A percentile compares a stretch with the other conserved stretches of the same genome.
Evolutionary conservation across 1,284 basidiomycete genomes (phyloP).

Genomic region (Tranzscheliella williamsii): DNA sequence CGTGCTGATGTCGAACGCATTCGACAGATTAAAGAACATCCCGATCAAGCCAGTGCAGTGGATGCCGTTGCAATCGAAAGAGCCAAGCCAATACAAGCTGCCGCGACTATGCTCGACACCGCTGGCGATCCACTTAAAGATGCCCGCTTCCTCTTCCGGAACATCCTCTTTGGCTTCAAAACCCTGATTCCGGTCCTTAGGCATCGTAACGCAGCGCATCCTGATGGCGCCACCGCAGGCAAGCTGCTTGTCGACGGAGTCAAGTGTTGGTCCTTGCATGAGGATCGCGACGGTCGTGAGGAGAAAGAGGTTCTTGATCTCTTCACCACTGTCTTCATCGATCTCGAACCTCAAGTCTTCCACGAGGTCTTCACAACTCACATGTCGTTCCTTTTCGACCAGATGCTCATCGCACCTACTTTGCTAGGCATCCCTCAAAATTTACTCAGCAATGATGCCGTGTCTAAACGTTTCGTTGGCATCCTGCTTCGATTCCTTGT

Average conservation of each 20-base stretch:
- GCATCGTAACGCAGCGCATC: constrained; percentile 75
- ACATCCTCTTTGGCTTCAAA: constrained; percentile 86
- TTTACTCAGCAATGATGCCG: constrained; percentile 79
- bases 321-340: constrained; percentile 67
- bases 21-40: constrained; percentile 23
- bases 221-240: constrained; percentile 84
- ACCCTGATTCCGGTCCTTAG: constrained; percentile 78
- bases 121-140: constrained; percentile 62
- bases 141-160: constrained; percentile 81
- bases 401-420: constrained; percentile 68
- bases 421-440: constrained; percentile 85
- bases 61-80: constrained; percentile 61
- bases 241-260: constrained; percentile 85
- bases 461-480: constrained; percentile 87
- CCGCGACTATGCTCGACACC: constrained; percentile 61
- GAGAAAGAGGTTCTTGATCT: constrained; percentile 85
- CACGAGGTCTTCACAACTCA: constrained; percentile 56
- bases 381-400: constrained; percentile 54
- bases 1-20: constrained; percentile 42
- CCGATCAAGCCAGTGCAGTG: constrained; percentile 8
- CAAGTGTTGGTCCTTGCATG: constrained; percentile 82
- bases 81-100: constrained; percentile 62
- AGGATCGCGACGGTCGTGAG: constrained; percentile 72
- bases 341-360: constrained; percentile 62
- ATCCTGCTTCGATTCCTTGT: constrained; percentile 89